A percentile compares a stretch with the other conserved stretches of the same genome.
phyloP scores from a whole-genome alignment of 176 grass and related monocot species.

The Alopecurus myosuroides region DNA sequence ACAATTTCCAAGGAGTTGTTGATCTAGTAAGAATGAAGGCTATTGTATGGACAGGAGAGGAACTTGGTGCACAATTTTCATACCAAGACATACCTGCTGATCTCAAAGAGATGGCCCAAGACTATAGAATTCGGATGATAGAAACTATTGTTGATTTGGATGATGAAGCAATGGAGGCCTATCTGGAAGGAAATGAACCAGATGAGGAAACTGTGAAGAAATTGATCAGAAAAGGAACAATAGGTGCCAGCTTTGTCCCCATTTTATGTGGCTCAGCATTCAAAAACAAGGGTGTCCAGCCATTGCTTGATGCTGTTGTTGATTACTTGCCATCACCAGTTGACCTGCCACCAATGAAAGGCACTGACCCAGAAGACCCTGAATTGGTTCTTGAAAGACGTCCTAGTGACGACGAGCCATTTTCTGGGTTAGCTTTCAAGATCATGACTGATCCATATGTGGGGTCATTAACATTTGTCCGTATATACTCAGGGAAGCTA shows the following conservation, averaged over 20 bases:
- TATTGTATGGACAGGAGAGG: slow-evolving; percentile 89
- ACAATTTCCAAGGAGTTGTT: slow-evolving; percentile 85
- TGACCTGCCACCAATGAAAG: slow-evolving; percentile 92
- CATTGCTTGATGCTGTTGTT: slow-evolving; percentile 93
- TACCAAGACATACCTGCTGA: slow-evolving; percentile 85
- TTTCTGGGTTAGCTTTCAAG: slow-evolving; percentile 97
- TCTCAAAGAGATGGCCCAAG: slow-evolving; percentile 69
- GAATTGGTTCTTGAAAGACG: slow-evolving; percentile 63
- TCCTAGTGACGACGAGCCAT: slow-evolving; percentile 71
- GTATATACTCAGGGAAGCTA: slow-evolving; percentile 90
- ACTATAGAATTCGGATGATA: slow-evolving; percentile 72
- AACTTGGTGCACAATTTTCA: slow-evolving; percentile 82
- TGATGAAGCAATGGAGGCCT: slow-evolving; percentile 81
- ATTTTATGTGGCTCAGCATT: slow-evolving; percentile 97
- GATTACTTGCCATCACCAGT: slow-evolving; percentile 91
- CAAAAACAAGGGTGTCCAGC: slow-evolving; percentile 98
- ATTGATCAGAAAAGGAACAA: slow-evolving; percentile 83
- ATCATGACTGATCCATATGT: slow-evolving; percentile 98
- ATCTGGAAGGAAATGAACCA: slow-evolving; percentile 85
- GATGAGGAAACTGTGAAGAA: slow-evolving; percentile 85
- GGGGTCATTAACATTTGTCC: slow-evolving; percentile 90
- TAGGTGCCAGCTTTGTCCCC: slow-evolving; percentile 76
- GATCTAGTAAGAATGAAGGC: slow-evolving; percentile 95
- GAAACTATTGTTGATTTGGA: slow-evolving; percentile 89
- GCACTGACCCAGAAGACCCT: slow-evolving; percentile 72